These are phyloP conservation scores for Oenanthe sinensis DNA, from an alignment of 129 eudicot genomes.

Conservation along the genomic window DNA sequence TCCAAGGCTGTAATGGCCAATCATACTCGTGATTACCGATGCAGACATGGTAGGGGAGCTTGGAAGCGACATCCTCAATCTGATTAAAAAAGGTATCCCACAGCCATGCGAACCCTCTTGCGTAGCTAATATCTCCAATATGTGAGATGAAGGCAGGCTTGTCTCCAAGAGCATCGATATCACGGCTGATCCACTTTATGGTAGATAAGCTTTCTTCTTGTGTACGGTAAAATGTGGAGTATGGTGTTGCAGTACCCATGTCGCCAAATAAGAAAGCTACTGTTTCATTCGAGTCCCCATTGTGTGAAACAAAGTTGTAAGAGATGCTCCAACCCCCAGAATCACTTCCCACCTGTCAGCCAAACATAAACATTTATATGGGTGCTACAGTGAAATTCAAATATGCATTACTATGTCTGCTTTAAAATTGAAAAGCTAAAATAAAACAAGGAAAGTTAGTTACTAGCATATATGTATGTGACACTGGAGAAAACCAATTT, in stretches of 20 bases:
- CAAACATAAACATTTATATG: background rate
- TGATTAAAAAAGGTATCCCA: constrained; percentile 96
- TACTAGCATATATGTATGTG: background rate
- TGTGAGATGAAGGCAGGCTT: constrained; percentile 88
- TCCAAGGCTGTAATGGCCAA: constrained; percentile 97
- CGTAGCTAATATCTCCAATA: constrained; percentile 95
- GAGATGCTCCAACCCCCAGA: constrained; percentile 78
- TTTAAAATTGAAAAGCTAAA: background rate
- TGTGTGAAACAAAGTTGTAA: constrained; percentile 60
- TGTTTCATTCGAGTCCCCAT: constrained; percentile 56
- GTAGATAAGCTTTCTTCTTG: constrained; percentile 81
- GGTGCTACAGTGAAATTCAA: background rate
- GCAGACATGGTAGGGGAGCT: constrained; percentile 86
- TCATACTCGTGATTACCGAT: constrained; percentile 97
- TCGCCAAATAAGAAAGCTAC: constrained; percentile 86
- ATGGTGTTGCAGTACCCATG: constrained; percentile 97
- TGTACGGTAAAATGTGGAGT: constrained; percentile 61
- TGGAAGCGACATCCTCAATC: constrained; percentile 82
- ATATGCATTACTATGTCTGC: background rate
- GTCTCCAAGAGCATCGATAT: constrained; percentile 73
- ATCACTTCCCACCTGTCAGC: constrained; percentile 84
- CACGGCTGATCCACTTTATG: constrained; percentile 76
- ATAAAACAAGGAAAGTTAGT: background rate
- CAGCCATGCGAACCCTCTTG: constrained; percentile 89
- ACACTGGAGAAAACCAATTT: background rate